Base-by-base conservation (phyloP, 129 eudicot species). In the Deinandra increscens region DNA sequence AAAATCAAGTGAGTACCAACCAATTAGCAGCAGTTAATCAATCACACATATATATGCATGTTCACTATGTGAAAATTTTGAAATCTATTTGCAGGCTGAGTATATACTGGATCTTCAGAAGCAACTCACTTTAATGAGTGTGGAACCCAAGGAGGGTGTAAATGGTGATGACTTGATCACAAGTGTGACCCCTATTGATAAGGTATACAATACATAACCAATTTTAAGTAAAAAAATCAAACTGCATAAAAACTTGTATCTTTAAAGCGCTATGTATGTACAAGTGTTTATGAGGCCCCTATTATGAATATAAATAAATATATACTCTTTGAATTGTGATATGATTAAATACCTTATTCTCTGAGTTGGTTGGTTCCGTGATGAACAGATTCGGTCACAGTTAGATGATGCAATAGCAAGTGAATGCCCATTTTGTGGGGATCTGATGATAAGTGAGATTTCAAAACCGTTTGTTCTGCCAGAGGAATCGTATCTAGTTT, bases 361-460 rank as follows among this genome's bases (percentile, higher is more conserved):
- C 68, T 53, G 41, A 74, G 43, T 9, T 43, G 48, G 34, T 6
- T 43, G 48, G 34, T 6, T 43, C 9, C 39, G 0, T 45, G 36
- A 19, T 68, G 39, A 11, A 63, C 91, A 93, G 98, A 83, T 89
- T 18, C 91, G 95, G 45, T 89, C 97, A 14, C 92, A 89, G 67
- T 79, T 93, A 81, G 97, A 89, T 33, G 97, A 93, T 80, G 95
- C 95, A 54, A 75, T 93, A 62, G 98, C 97, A 15, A 87, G 95
- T 66, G 98, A 93, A 65, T 93, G 98, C 73, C 97, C 98, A 20
- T 93, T 81, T 81, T 93, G 98, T 66, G 98, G 98, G 69, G 97
- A 89, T 60, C 69, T 93, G 68, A 93, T 93, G 98, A 93, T 93
- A 60, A 83, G 75, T 31, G 98, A 93, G 81, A 89, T 93, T 18